Evolutionary conservation across 495 filamentous ascomycete species (phyloP).

Genomic region (Penicillium steckii): DNA sequence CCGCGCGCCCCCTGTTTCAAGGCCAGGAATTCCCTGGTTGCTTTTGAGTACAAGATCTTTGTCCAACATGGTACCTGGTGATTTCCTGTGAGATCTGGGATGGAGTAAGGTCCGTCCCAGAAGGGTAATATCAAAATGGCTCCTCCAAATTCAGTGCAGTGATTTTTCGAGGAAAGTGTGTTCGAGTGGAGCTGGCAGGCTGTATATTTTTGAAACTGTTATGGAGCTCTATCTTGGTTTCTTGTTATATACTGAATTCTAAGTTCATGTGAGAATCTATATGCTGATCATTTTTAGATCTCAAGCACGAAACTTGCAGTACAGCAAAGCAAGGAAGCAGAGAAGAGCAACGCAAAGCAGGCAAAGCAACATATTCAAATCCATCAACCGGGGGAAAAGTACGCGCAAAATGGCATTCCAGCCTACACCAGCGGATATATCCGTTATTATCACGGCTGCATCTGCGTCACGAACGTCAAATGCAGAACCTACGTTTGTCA

Average conservation of each 20-base stretch:
- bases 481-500: conserved; percentile 68
- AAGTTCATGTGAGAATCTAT: too few relatives aligned
- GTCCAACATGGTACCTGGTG: neutral
- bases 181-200: too few relatives aligned
- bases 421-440: conserved; percentile 72
- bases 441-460: conserved; percentile 78
- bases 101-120: neutral
- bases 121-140: neutral
- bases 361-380: too few relatives aligned
- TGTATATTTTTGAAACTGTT: too few relatives aligned
- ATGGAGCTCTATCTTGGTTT: too few relatives aligned
- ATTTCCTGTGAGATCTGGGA: neutral
- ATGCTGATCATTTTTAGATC: too few relatives aligned
- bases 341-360: neutral
- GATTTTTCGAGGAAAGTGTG: too few relatives aligned
- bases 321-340: too few relatives aligned
- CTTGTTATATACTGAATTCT: too few relatives aligned
- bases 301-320: too few relatives aligned
- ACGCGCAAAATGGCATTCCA: conserved; percentile 38
- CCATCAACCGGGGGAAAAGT: neutral
- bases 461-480: conserved; percentile 65
- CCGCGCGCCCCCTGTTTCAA: neutral
- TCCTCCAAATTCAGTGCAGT: too few relatives aligned
- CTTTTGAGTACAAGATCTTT: neutral
- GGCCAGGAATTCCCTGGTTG: neutral